Base-by-base conservation (phyloP, 1,139 yeast species). In the Hansenula sp. region DNA sequence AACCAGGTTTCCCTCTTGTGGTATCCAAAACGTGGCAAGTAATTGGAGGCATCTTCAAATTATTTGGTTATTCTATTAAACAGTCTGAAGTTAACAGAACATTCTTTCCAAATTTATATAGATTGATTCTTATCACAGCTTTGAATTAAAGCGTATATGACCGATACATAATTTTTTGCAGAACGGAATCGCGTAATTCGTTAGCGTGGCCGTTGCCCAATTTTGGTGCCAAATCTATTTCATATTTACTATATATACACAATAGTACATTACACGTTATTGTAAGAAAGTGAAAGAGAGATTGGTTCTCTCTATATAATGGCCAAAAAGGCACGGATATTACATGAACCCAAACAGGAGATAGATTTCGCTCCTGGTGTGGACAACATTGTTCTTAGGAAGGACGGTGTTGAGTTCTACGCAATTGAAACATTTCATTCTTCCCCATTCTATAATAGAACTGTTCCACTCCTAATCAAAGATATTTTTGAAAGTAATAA, bases 21-120 rank as follows among this genome's bases (percentile, higher is more conserved):
- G 96, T 88, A 54, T 89, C 96, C 30, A 89, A 68, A 14, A 89
- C 77, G 60, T 89, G 97, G 61, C 96, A 88, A 8, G 96, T 87
- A 37, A 89, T 77, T 34, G 89, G 89, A 12, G 57, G 53, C 60
- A 56, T 51, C 8, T 37, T 17, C n/a, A 17, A n/a, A n/a, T n/a
- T n/a, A n/a, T n/a, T n/a, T n/a, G n/a, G n/a, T n/a, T n/a, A n/a
- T n/a, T n/a, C n/a, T n/a, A n/a, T n/a, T n/a, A n/a, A n/a, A n/a
- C n/a, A n/a, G n/a, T n/a, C n/a, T n/a, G n/a, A n/a, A n/a, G n/a
- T n/a, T n/a, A n/a, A n/a, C n/a, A n/a, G 24, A 7, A 21, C 24
- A 7, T 21, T 9, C 24, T 7, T 21, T 9, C 9, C 24, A 6
- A 21, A 7, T 24, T 24, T 24, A 24, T 8, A 24, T 24, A n/a